Evolutionary conservation across 192 early-diverging fungal genomes (phyloP).

Genomic region (Kickxella alabastrina): DNA sequence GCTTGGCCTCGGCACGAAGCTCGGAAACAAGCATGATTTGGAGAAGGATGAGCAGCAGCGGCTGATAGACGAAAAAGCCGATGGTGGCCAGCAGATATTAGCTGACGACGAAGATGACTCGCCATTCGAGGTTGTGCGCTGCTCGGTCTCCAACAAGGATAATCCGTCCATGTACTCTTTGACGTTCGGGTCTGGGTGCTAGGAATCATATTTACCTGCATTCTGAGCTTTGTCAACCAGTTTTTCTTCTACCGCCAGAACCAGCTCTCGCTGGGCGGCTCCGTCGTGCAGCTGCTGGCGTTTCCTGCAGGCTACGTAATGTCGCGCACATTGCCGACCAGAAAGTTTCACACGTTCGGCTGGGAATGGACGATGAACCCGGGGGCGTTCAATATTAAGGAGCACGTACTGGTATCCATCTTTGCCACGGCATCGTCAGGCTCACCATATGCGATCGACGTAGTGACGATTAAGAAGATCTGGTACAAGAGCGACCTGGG

Average conservation of each 20-base stretch:
- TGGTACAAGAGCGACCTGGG: slow-evolving; percentile 71
- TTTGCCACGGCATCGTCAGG: slow-evolving; percentile 70
- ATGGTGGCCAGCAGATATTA: too few relatives aligned
- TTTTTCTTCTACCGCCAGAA: slow-evolving; percentile 85
- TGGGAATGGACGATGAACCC: slow-evolving; percentile 63
- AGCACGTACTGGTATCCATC: slow-evolving; percentile 77
- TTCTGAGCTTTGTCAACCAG: slow-evolving; percentile 68
- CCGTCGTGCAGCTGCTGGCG: slow-evolving; percentile 68
- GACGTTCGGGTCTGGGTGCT: slow-evolving; percentile 70
- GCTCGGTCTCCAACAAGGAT: slow-evolving; percentile 64
- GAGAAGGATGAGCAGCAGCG: neutral
- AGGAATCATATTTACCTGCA: slow-evolving; percentile 60
- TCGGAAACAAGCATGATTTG: slow-evolving; percentile 55
- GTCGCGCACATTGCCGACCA: slow-evolving; percentile 57
- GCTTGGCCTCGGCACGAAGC: slow-evolving; percentile 14
- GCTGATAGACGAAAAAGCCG: slow-evolving; percentile 50
- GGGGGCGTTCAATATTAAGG: slow-evolving; percentile 83
- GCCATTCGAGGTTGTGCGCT: slow-evolving; percentile 65
- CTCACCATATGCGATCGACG: slow-evolving; percentile 70
- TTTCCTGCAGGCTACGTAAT: slow-evolving; percentile 70
- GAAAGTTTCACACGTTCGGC: slow-evolving; percentile 51
- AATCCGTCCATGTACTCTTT: slow-evolving; percentile 59
- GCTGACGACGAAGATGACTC: slow-evolving; percentile 31
- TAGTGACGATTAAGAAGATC: slow-evolving; percentile 63
- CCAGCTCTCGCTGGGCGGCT: slow-evolving; percentile 63